Percentiles rank a stretch among this genome's conserved stretches.
These are phyloP conservation scores for Diospyros lotus DNA, from an alignment of 148 eudicot genomes.

Conservation along the genomic window DNA sequence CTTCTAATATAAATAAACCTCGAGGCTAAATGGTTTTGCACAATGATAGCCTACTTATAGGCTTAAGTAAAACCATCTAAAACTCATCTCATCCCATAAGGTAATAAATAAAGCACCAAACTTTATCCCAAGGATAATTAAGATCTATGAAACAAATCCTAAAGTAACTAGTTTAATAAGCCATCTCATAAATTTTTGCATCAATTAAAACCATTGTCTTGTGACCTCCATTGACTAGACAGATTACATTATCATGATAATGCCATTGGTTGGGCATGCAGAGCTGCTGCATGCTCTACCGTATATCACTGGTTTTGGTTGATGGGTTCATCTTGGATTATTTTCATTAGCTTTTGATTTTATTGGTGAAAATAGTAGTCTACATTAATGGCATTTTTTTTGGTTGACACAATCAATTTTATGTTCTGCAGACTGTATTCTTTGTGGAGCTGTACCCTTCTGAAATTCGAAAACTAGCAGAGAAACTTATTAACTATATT, in stretches of 20 bases:
- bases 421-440: conserved; percentile 64
- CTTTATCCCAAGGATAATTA: not conserved
- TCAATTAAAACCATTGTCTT: not conserved
- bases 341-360: not conserved
- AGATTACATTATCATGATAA: not conserved
- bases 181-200: too few species aligned
- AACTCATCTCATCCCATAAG: not conserved
- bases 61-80: not conserved
- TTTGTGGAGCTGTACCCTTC: conserved; percentile 70
- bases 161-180: too few species aligned
- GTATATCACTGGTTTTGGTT: not conserved
- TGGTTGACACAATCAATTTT: conserved; percentile 6
- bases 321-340: not conserved
- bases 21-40: not conserved
- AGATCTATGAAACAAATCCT: not conserved
- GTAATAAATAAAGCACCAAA: not conserved
- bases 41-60: not conserved
- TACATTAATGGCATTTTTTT: not conserved
- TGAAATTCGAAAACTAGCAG: conserved; percentile 77
- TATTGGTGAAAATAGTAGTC: conserved; percentile 2
- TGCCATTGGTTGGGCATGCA: not conserved
- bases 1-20: not conserved
- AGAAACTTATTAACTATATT: conserved; percentile 79
- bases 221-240: not conserved
- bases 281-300: not conserved